Base-by-base conservation (phyloP, 2,329 filamentous ascomycete genomes). In the Chalaropsis thielavioides region DNA sequence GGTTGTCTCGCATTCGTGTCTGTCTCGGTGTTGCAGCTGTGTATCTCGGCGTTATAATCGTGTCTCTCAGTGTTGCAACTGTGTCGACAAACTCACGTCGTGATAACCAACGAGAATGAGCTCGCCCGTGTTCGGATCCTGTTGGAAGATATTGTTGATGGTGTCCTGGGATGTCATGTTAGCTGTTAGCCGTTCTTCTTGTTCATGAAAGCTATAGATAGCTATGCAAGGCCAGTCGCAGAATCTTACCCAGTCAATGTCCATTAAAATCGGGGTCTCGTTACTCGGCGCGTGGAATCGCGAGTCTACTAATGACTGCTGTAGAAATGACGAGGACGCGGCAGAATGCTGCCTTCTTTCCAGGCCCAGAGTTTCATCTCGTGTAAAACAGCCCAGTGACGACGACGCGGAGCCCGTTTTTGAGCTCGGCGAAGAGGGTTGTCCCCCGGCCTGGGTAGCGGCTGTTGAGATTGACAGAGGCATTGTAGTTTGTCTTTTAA, bases 51-150 rank as follows among this genome's bases (percentile, higher is more conserved):
- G n/a, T n/a, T n/a, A n/a, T n/a, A n/a, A n/a, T n/a, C n/a, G n/a
- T n/a, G n/a, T n/a, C n/a, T 3, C 22, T 6, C 13, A 56, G 13
- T n/a, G 22, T 4, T 56, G 68, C 72, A 73, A 75, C 43, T 73
- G 70, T 46, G 74, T 69, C 0, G 71, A 69, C 13, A 75, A 71
- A 27, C 69, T 72, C n/a, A 72, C 71, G 65, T 76, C 73, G 61
- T 75, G 69, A 62, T 74, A 77, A 3, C 73, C 75, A 7, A 73
- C 72, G 15, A 76, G 72, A 41, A 71, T 75, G 49, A 76, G 68
- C 44, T 73, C 73, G 56, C 75, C 75, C 8, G 74, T 76, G 62
- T 72, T 72, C 3, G 75, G 74, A 61, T 77, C 74, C 43, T 71
- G 71, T 8, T 72, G 74, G 68, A 76, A 77, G 2, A 76, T 70